These are phyloP conservation scores for Withania somnifera DNA, from an alignment of 305 asterid species.

Conservation along the genomic window DNA sequence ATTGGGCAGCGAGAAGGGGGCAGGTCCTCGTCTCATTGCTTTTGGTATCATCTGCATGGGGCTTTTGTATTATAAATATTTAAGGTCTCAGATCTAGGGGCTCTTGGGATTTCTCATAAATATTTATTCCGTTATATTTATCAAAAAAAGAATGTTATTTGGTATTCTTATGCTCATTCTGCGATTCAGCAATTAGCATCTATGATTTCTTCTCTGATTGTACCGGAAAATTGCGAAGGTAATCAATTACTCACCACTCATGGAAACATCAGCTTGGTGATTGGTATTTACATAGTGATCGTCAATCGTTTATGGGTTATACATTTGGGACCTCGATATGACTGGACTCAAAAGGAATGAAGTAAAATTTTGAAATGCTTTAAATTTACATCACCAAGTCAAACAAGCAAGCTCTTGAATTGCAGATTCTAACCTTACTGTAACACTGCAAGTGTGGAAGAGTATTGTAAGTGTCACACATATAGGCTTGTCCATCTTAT, in stretches of 20 bases:
- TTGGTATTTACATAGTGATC: neutral
- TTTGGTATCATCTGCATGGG: neutral
- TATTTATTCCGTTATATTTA: slow-evolving; percentile 3
- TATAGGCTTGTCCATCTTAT: neutral
- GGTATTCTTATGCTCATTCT: neutral
- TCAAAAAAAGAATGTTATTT: neutral
- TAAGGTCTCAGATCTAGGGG: neutral
- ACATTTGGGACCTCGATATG: neutral
- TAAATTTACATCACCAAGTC: neutral
- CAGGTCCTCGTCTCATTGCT: neutral
- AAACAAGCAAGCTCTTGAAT: neutral
- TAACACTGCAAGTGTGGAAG: neutral
- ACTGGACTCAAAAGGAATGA: neutral
- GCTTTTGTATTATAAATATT: neutral
- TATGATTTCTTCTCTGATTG: too few species aligned
- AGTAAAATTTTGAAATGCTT: neutral
- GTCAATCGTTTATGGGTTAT: too few species aligned
- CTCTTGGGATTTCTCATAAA: neutral
- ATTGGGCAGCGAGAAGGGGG: neutral
- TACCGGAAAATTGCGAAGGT: neutral
- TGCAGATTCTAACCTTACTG: neutral
- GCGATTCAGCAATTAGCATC: neutral
- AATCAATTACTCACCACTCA: neutral
- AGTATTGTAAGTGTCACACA: neutral
- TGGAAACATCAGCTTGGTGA: neutral